Evolutionary conservation across 306 rosid species (phyloP).

Genomic region (Dryas octopetala): DNA sequence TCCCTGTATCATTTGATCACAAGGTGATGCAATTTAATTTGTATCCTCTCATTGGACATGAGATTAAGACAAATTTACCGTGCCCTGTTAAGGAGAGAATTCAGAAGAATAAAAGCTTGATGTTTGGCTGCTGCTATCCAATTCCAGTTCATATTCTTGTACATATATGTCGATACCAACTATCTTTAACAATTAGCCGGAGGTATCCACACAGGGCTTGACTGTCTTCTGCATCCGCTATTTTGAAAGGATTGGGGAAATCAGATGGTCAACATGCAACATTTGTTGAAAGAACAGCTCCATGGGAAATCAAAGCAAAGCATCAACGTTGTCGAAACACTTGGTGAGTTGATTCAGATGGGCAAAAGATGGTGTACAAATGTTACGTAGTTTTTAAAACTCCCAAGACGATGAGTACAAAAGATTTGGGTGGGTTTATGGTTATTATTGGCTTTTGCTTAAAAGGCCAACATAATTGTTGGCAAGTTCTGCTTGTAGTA

Average conservation of each 20-base stretch:
- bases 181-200: conserved; percentile 8
- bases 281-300: conserved; percentile 19
- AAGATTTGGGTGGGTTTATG: not conserved
- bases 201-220: conserved; percentile 18
- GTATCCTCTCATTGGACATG: conserved; percentile 23
- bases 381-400: not conserved
- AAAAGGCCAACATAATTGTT: conserved; percentile 9
- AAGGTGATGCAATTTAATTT: conserved; percentile 18
- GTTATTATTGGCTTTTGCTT: conserved; percentile 6
- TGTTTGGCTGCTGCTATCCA: conserved; percentile 22
- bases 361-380: conserved; percentile 3
- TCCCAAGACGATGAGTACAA: not conserved
- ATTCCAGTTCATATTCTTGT: conserved; percentile 24
- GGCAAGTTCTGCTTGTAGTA: conserved; percentile 1
- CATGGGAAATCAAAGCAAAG: conserved; percentile 13
- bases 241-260: conserved; percentile 23
- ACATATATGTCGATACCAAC: conserved; percentile 28
- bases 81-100: conserved; percentile 22
- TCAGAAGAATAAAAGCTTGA: conserved; percentile 16
- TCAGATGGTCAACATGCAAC: conserved; percentile 25
- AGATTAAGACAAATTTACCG: conserved; percentile 12
- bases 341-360: conserved; percentile 30
- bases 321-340: conserved; percentile 4
- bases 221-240: conserved; percentile 31
- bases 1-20: conserved; percentile 30